Conservation (phyloP, 2,329 filamentous ascomycete species). For the Fusarium temperatum region DNA sequence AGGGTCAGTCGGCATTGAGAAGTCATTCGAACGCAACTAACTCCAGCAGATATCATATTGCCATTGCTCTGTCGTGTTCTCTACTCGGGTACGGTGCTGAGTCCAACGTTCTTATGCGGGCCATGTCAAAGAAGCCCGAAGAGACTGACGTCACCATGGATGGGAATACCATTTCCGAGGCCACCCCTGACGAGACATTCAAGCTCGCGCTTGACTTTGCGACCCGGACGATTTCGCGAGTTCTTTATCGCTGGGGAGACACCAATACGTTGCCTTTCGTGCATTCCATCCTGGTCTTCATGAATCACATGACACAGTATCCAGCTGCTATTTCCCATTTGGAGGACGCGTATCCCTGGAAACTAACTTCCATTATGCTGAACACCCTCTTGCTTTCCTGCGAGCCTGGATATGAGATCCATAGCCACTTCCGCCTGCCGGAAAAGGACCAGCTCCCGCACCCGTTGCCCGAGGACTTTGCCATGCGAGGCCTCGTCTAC, state of each 20-base stretch:
- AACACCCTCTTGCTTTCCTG: constrained; percentile 47
- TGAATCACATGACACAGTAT: constrained; percentile 56
- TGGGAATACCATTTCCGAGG: constrained; percentile 37
- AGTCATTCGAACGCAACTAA: not conserved
- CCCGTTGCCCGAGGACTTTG: constrained; percentile 75
- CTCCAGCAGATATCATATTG: constrained; percentile 44
- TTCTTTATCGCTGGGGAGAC: constrained; percentile 63
- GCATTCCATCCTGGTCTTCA: constrained; percentile 69
- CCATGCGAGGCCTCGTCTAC: constrained; percentile 71
- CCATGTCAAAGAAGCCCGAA: constrained; percentile 44
- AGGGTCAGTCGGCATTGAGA: constrained; percentile 46
- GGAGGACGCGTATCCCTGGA: constrained; percentile 62
- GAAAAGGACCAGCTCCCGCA: constrained; percentile 55
- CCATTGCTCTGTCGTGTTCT: constrained; percentile 45
- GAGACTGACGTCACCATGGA: constrained; percentile 42
- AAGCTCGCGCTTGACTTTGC: constrained; percentile 52
- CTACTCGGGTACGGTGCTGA: constrained; percentile 50
- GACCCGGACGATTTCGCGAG: constrained; percentile 55
- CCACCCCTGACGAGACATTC: constrained; percentile 42
- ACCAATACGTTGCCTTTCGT: constrained; percentile 69
- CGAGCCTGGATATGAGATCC: constrained; percentile 49
- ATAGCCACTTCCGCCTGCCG: constrained; percentile 58
- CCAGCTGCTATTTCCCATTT: constrained; percentile 55
- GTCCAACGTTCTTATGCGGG: constrained; percentile 57
- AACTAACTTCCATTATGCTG: constrained; percentile 49